These are phyloP conservation scores for Fusarium euwallaceae DNA, from an alignment of 2,329 filamentous ascomycete genomes.

Conservation along the genomic window DNA sequence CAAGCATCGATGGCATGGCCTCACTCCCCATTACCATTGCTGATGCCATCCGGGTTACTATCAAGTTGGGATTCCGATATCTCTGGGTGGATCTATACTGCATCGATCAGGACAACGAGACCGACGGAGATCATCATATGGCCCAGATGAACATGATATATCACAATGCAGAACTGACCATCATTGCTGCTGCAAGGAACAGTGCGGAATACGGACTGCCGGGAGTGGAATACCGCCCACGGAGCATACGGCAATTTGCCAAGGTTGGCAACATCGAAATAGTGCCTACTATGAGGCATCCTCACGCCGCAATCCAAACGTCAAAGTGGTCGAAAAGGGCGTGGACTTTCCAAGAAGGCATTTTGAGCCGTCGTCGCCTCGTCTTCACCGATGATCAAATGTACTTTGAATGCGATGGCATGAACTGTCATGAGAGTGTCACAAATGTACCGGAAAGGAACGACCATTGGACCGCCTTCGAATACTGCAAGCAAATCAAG, in stretches of 20 bases:
- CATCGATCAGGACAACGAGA: background rate
- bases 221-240: background rate
- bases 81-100: background rate
- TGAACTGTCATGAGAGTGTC: conserved; percentile 1
- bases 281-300: background rate
- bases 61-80: background rate
- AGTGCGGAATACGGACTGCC: background rate
- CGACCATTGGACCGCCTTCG: background rate
- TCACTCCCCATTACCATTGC: background rate
- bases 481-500: background rate
- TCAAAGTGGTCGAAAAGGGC: background rate
- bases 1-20: background rate
- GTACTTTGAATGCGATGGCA: conserved; percentile 3
- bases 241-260: background rate
- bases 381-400: background rate
- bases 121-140: background rate
- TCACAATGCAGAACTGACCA: background rate
- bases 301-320: background rate
- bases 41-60: background rate
- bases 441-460: background rate
- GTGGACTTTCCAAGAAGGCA: background rate
- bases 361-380: background rate
- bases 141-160: background rate
- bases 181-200: background rate
- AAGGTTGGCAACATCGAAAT: background rate